These are phyloP conservation scores for Beauveria caledonica DNA, from an alignment of 2,329 filamentous ascomycete genomes.

Conservation along the genomic window DNA sequence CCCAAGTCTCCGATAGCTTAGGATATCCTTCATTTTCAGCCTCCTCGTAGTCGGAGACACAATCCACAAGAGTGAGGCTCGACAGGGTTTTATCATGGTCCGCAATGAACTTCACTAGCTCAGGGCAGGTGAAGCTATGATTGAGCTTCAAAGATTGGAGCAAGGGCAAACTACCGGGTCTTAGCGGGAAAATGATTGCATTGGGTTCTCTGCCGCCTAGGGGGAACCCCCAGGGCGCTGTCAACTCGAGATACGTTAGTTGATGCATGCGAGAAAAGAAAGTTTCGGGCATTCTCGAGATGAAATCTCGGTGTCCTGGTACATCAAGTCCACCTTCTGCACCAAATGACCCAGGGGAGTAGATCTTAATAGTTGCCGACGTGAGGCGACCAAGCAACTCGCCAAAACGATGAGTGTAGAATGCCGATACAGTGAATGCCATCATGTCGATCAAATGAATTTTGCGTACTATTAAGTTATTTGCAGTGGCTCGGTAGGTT, in stretches of 20 bases:
- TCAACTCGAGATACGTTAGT: not conserved
- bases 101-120: too few species aligned
- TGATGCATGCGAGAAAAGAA: not conserved
- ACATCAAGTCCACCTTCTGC: rapidly evolving
- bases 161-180: too few species aligned
- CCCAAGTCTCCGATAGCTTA: too few species aligned
- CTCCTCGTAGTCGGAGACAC: too few species aligned
- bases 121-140: too few species aligned
- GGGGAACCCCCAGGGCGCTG: too few species aligned
- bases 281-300: not conserved
- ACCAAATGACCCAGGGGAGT: rapidly evolving
- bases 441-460: rapidly evolving
- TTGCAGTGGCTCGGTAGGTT: not conserved
- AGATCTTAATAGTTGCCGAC: not conserved
- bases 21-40: too few species aligned
- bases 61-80: too few species aligned
- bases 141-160: too few species aligned
- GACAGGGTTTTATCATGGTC: too few species aligned
- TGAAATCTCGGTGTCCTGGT: not conserved
- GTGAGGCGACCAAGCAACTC: not conserved
- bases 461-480: not conserved
- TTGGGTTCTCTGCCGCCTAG: too few species aligned
- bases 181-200: too few species aligned
- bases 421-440: not conserved
- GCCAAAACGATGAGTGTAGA: not conserved